These are phyloP conservation scores for Talaromyces piceae DNA, from an alignment of 2,329 filamentous ascomycete genomes.

Conservation along the genomic window DNA sequence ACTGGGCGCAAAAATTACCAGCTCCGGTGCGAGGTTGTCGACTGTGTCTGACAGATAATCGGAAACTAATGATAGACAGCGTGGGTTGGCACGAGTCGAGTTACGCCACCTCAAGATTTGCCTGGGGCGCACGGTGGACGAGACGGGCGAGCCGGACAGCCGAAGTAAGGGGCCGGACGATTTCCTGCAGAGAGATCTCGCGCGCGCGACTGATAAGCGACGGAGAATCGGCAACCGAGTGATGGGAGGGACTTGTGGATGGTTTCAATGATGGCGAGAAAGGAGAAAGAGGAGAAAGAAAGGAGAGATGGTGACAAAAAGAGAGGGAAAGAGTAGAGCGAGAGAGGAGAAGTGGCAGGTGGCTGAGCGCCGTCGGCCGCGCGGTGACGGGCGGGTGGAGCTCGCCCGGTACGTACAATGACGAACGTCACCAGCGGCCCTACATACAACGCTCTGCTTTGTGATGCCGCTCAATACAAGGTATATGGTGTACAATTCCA, in stretches of 20 bases:
- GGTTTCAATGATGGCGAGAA: not conserved
- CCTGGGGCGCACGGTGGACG: not conserved
- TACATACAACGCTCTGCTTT: too few relatives aligned
- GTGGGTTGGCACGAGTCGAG: not conserved
- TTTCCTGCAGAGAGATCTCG: not conserved
- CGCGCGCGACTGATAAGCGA: not conserved
- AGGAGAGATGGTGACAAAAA: not conserved
- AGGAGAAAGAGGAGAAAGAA: not conserved
- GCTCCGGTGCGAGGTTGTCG: not conserved
- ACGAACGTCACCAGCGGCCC: not conserved
- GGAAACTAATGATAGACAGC: not conserved
- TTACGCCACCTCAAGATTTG: not conserved
- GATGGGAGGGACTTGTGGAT: not conserved
- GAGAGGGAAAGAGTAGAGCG: not conserved
- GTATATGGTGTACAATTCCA: too few relatives aligned
- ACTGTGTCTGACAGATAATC: not conserved
- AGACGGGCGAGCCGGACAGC: not conserved
- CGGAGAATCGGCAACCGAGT: not conserved
- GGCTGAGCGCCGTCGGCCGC: not conserved
- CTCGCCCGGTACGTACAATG: not conserved
- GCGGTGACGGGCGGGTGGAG: not conserved
- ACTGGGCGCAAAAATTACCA: not conserved
- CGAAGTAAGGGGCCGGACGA: not conserved
- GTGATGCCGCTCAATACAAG: too few relatives aligned
- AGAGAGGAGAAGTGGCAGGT: not conserved